Conservation (phyloP, 306 rosid genomes). For the Herpetospermum pedunculosum region DNA sequence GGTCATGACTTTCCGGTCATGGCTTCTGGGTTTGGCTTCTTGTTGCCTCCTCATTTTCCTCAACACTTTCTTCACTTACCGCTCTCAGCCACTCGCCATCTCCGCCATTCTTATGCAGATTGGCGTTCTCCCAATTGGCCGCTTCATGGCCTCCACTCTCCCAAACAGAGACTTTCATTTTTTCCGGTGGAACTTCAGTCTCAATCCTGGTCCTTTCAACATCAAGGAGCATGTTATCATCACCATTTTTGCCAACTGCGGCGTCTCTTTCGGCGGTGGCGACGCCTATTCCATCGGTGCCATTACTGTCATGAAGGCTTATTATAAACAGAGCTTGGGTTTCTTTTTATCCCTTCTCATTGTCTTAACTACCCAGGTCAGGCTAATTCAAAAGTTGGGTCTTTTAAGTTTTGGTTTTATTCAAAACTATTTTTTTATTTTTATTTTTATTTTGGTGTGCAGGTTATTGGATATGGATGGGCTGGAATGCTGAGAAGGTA, state of each 20-base stretch:
- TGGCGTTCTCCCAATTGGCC: conserved; percentile 63
- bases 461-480: conserved; percentile 99
- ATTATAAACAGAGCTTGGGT: conserved; percentile 58
- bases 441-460: conserved; percentile 4
- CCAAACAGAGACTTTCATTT: conserved; percentile 34
- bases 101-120: conserved; percentile 99
- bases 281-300: conserved; percentile 98
- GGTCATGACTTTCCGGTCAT: conserved; percentile 89
- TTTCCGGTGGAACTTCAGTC: conserved; percentile 32
- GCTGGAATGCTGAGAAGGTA: conserved; percentile 94
- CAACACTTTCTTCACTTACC: conserved; percentile 88
- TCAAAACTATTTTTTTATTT: background rate
- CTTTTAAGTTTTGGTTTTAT: background rate
- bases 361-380: conserved; percentile 83
- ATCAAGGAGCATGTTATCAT: conserved; percentile 94
- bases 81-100: conserved; percentile 82
- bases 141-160: conserved; percentile 71
- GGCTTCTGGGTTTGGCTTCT: conserved; percentile 57
- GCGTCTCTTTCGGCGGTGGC: conserved; percentile 80
- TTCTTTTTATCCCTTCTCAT: conserved; percentile 63
- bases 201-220: conserved; percentile 87
- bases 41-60: conserved; percentile 71
- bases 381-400: background rate
- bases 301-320: conserved; percentile 86
- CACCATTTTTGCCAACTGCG: conserved; percentile 87